phyloP scores from a whole-genome alignment of 2,329 filamentous ascomycete genomes.

The Falciphora oryzae region DNA sequence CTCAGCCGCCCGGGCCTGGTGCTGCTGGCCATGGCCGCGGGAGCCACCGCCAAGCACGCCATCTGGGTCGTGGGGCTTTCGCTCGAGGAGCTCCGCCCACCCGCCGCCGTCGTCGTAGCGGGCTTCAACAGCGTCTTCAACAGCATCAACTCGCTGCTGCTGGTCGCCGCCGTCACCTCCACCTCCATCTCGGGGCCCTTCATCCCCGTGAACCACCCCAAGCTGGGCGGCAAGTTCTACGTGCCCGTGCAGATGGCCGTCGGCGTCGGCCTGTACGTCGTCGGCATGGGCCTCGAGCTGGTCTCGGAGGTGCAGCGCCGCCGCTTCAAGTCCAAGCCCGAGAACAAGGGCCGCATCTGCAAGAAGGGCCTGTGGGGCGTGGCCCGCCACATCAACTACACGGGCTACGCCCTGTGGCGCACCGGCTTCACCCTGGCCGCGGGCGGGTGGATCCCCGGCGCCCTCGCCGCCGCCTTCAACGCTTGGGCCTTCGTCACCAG shows the following conservation, averaged over 20 bases:
- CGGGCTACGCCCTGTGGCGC: slow-evolving; percentile 31
- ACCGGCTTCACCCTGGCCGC: slow-evolving; percentile 28
- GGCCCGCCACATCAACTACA: slow-evolving; percentile 36
- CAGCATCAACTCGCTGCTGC: slow-evolving; percentile 47
- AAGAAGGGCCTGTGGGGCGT: slow-evolving; percentile 31
- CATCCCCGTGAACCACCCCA: slow-evolving; percentile 17
- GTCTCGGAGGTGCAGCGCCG: slow-evolving; percentile 50
- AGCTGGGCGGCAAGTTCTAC: slow-evolving; percentile 25
- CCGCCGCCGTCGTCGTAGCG: slow-evolving; percentile 36
- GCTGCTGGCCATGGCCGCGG: slow-evolving; percentile 47
- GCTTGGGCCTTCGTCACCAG: slow-evolving; percentile 25
- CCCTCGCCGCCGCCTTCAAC: slow-evolving; percentile 24
- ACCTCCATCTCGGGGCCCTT: slow-evolving; percentile 19
- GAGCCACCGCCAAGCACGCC: slow-evolving; percentile 48
- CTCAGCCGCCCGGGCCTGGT: slow-evolving; percentile 45
- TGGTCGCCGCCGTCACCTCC: slow-evolving; percentile 43
- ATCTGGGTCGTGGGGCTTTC: slow-evolving; percentile 43
- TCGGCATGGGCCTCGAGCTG: slow-evolving; percentile 49
- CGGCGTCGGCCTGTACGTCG: slow-evolving; percentile 41
- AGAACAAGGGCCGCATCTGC: slow-evolving; percentile 33
- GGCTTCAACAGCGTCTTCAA: slow-evolving; percentile 51
- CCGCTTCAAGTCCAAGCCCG: slow-evolving; percentile 30
- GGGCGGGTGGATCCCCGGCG: slow-evolving; percentile 29
- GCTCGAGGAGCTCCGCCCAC: slow-evolving; percentile 42
- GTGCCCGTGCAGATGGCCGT: slow-evolving; percentile 34